phyloP scores from a whole-genome alignment of 768 basidiomycete species.

The Calocybe indica region DNA sequence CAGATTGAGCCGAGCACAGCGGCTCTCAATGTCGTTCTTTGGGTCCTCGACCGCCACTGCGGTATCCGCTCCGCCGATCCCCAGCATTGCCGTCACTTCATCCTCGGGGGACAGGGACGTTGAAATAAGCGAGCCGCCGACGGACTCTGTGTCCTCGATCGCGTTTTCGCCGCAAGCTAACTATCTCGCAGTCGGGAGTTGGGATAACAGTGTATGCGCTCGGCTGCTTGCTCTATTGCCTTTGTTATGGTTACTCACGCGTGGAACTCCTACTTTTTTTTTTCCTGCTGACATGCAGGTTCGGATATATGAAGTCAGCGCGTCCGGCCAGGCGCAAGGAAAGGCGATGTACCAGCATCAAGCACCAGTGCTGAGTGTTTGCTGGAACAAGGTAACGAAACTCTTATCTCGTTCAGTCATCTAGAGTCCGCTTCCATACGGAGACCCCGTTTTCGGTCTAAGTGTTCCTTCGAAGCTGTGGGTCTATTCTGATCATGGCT shows the following conservation, averaged over 20 bases:
- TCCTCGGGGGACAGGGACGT: constrained; percentile 47
- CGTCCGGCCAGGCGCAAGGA: constrained; percentile 73
- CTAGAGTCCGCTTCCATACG: no score
- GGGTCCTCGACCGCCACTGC: no score
- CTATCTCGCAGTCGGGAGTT: constrained; percentile 86
- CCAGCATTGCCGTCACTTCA: no score
- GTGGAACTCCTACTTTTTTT: no score
- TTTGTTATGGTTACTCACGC: background rate
- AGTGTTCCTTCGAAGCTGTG: no score
- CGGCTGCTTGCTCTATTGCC: background rate
- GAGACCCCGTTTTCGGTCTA: no score
- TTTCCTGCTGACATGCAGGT: constrained; percentile 42
- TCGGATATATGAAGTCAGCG: constrained; percentile 85
- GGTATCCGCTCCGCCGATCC: no score
- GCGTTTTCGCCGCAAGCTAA: constrained; percentile 79
- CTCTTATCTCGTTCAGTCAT: background rate
- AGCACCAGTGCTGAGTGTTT: constrained; percentile 80
- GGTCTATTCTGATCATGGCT: background rate
- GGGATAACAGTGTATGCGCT: constrained; percentile 79
- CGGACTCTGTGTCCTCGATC: constrained; percentile 81
- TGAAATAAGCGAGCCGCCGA: constrained; percentile 71
- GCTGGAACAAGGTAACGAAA: constrained; percentile 76
- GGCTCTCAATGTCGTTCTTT: no score
- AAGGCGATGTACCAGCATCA: constrained; percentile 91
- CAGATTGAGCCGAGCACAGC: no score